Percentiles rank a stretch among this genome's conserved stretches.
These are phyloP conservation scores for Lachnellula cervina DNA, from an alignment of 2,329 filamentous ascomycete species.

Conservation along the genomic window DNA sequence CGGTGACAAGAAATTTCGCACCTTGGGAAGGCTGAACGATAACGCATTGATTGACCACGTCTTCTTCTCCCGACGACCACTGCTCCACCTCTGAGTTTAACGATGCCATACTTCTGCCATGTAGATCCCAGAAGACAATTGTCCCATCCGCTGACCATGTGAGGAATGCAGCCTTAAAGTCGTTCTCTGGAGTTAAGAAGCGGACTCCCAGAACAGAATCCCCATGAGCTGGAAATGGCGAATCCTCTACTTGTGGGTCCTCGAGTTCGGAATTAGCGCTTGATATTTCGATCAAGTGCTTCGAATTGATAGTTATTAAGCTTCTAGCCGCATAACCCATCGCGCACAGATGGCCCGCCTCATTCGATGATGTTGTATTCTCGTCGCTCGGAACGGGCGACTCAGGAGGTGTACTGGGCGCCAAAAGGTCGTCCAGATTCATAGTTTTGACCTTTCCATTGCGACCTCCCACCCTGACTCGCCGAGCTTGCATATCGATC, in stretches of 20 bases:
- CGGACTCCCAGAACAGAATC: constrained; percentile 70
- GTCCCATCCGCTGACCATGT: constrained; percentile 83
- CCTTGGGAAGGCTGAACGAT: constrained; percentile 55
- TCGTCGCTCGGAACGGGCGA: constrained; percentile 25
- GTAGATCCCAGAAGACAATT: constrained; percentile 75
- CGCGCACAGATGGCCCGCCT: constrained; percentile 49
- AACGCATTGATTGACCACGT: constrained; percentile 53
- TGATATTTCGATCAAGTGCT: constrained; percentile 65
- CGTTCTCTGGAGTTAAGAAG: constrained; percentile 55
- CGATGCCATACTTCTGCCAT: constrained; percentile 63
- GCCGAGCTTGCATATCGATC: constrained; percentile 31
- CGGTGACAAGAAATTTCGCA: constrained; percentile 67
- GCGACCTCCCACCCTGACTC: constrained; percentile 34
- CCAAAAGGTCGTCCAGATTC: constrained; percentile 40
- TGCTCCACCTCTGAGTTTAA: constrained; percentile 68
- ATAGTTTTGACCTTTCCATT: constrained; percentile 43
- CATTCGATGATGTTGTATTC: constrained; percentile 5
- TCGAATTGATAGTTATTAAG: constrained; percentile 70
- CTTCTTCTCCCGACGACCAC: constrained; percentile 44
- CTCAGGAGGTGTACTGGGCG: constrained; percentile 28
- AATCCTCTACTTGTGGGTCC: constrained; percentile 37
- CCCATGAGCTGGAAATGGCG: constrained; percentile 56
- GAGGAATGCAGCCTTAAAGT: constrained; percentile 66
- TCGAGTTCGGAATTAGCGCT: constrained; percentile 29
- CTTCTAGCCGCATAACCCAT: constrained; percentile 64